Evolutionary conservation across 345 rosid genomes (phyloP).

Genomic region (Gossypium turneri): DNA sequence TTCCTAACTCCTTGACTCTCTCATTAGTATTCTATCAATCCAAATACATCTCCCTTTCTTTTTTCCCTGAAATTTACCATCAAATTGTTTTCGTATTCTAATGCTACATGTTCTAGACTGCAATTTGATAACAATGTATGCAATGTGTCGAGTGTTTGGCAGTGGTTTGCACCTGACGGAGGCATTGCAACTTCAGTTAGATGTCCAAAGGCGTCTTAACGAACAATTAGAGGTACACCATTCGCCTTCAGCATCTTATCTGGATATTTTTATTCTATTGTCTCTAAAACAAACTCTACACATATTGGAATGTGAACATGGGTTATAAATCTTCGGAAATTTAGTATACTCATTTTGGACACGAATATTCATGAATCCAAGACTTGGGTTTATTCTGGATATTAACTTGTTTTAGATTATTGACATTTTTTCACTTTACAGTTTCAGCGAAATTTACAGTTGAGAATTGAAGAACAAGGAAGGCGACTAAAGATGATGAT

Average conservation of each 20-base stretch:
- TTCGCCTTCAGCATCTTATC: background rate
- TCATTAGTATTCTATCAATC: background rate
- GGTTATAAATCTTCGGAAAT: background rate
- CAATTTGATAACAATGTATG: background rate
- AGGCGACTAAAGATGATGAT: constrained; percentile 71
- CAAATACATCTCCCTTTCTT: background rate
- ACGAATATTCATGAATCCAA: too few relatives aligned
- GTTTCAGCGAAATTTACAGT: constrained; percentile 81
- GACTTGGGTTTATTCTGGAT: too few relatives aligned
- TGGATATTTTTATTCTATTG: too few relatives aligned
- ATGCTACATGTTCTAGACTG: too few relatives aligned
- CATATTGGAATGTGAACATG: background rate
- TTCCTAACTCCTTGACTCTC: background rate
- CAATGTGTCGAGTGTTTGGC: constrained; percentile 19
- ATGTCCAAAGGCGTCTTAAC: constrained; percentile 85
- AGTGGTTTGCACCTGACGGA: constrained; percentile 70
- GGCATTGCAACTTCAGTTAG: constrained; percentile 76
- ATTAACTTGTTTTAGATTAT: background rate
- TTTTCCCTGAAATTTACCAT: background rate
- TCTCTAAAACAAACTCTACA: background rate
- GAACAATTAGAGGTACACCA: constrained; percentile 79
- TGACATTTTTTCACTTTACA: constrained; percentile 8
- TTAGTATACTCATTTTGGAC: background rate
- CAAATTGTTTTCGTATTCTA: background rate
- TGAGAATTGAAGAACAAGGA: constrained; percentile 86